These are phyloP conservation scores for Microcera coccophila DNA, from an alignment of 2,329 filamentous ascomycete genomes.

Conservation along the genomic window DNA sequence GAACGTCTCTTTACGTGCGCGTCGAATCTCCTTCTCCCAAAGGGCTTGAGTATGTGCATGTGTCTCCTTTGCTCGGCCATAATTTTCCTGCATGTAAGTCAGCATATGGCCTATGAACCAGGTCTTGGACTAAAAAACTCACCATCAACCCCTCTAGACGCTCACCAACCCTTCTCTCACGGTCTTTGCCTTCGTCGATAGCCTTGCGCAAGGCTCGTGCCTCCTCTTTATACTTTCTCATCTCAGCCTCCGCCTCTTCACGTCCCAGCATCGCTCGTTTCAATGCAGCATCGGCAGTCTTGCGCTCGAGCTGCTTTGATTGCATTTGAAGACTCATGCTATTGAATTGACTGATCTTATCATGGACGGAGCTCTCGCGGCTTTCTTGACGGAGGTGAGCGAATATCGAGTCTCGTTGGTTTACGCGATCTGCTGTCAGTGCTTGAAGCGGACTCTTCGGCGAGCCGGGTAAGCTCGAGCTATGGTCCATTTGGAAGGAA, in stretches of 20 bases:
- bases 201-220: constrained; percentile 51
- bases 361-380: constrained; percentile 59
- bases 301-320: constrained; percentile 60
- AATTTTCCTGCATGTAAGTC: constrained; percentile 57
- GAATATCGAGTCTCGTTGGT: constrained; percentile 43
- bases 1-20: constrained; percentile 68
- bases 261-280: constrained; percentile 64
- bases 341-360: constrained; percentile 71
- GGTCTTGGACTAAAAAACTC: constrained; percentile 28
- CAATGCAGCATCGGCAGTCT: constrained; percentile 61
- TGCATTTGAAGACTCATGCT: constrained; percentile 58
- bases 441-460: constrained; percentile 56
- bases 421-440: constrained; percentile 61
- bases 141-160: constrained; percentile 68
- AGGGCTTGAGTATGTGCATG: constrained; percentile 62
- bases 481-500: constrained; percentile 12
- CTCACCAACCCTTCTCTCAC: constrained; percentile 64
- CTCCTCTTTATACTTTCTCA: constrained; percentile 61
- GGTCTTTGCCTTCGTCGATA: constrained; percentile 60
- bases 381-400: constrained; percentile 36
- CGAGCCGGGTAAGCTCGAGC: constrained; percentile 50
- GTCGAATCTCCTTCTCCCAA: constrained; percentile 71
- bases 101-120: constrained; percentile 6
- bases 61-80: constrained; percentile 65
- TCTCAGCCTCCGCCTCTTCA: constrained; percentile 69